Base-by-base conservation (phyloP, 345 rosid species). In the Corchorus capsularis region DNA sequence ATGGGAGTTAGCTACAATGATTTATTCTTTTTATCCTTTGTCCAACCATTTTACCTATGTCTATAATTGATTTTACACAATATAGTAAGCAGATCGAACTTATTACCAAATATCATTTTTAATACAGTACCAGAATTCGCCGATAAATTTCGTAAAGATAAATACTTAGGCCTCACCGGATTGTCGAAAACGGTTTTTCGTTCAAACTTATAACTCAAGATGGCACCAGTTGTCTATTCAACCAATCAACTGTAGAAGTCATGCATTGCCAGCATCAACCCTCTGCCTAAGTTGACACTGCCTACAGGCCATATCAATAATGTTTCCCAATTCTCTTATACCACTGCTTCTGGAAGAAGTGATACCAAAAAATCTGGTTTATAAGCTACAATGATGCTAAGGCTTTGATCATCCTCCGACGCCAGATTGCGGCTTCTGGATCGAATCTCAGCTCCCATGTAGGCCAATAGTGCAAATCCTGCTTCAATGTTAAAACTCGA, bases 391-490 rank as follows among this genome's bases (percentile, higher is more conserved):
- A 71, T 27, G 79, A 75, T 67, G 86, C 78, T 35, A 91, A 82
- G 43, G 92, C 82, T 79, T 87, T 91, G 84, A 95, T 87, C 8
- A 78, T 80, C 37, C 80, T 39, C 74, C 96, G 87, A 20, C 83
- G 87, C 99, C 99, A 96, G 67, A 86, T 80, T 73, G 93, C 91
- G 32, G 85, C 81, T 66, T 81, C 86, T 6, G 98, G 93, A 71
- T 96, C 93, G 71, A 93, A 96, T 75, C 89, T 87, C 78, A 92
- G 81, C 83, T 91, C 94, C 98, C 98, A 93, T 14, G 96, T 91
- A 19, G 97, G 96, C 99, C 97, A 96, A 73, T 96, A 93, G 80
- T 93, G 98, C 63, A 96, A 85, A 86, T 93, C 99, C 78, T 96
- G 97, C 87, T 96, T 96, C 78, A 96, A 76, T 11, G 98, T 91